Base-by-base conservation (phyloP, 2,329 filamentous ascomycete species). In the Aureobasidium musti region DNA sequence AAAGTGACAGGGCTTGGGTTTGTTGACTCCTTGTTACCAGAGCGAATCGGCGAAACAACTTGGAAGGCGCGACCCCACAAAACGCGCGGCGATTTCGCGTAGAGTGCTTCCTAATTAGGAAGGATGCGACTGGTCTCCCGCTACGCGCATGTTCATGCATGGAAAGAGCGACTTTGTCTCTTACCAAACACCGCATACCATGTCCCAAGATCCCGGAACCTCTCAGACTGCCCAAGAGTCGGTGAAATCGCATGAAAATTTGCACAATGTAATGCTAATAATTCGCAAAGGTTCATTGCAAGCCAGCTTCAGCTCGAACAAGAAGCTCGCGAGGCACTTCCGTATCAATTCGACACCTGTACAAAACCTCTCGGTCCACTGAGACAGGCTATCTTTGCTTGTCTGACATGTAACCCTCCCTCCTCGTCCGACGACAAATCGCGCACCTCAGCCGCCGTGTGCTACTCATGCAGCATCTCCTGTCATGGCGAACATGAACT, bases 401-500 rank as follows among this genome's bases (percentile, higher is more conserved):
- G 95, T 72, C 79, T 98, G 53, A 98, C 94, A 13, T 99, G 95
- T 82, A 96, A 92, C 69, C 92, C 95, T 10, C 86, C 91, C 10
- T 90, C 92, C 1, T 73, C 82, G 2, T 84, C 86, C 52, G 75
- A 83, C 1, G 81, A 84, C 50, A 87, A 88, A 59, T 81, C 88
- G 0, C 91, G 89, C 76, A 85, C 82, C 8, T 83, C 89, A 7
- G 95, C 94, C 3, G 95, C 91, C 30, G 87, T 99, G 66, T 99
- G 95, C 82, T 99, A 99, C 74, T 91, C 93, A 26, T 99, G 95
- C 80, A 97, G 94, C 7, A 92, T 99, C 67, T 91, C 94, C 72
- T 99, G 95, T 76, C 95, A 99, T 74, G 94, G 95, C 71, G 93
- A 98, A 74, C 95, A 99, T 76, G 90, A 86, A 1, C 87, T 99